Evolutionary conservation across 306 rosid species (phyloP).

Genomic region (Purshia tridentata): DNA sequence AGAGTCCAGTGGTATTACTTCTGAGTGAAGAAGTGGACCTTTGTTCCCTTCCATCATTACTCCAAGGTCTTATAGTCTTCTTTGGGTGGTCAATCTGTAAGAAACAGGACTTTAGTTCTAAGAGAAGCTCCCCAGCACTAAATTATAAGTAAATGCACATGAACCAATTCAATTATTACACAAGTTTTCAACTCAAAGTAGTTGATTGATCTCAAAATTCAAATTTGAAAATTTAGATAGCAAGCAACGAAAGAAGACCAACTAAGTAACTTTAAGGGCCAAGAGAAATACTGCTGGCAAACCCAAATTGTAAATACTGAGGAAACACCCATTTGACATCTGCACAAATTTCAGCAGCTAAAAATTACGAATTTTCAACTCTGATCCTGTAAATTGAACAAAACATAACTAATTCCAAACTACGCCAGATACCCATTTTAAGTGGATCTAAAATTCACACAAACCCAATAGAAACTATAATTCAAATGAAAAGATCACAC

Average conservation of each 20-base stretch:
- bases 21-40: constrained; percentile 32
- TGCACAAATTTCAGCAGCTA: not conserved
- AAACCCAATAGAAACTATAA: not conserved
- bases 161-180: constrained; percentile 9
- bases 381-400: not conserved
- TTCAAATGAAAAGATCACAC: not conserved
- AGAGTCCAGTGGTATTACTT: constrained; percentile 44
- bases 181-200: not conserved
- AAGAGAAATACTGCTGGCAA: not conserved
- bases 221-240: not conserved
- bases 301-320: constrained; percentile 6
- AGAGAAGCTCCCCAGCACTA: constrained; percentile 10
- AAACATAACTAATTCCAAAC: constrained; percentile 13
- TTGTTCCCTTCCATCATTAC: constrained; percentile 35
- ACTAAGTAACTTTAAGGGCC: not conserved
- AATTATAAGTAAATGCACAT: not conserved
- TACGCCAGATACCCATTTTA: constrained; percentile 19
- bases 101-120: constrained; percentile 24
- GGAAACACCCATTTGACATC: constrained; percentile 4
- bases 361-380: constrained; percentile 10
- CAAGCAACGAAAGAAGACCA: not conserved
- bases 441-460: constrained; percentile 24
- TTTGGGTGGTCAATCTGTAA: constrained; percentile 43
- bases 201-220: constrained; percentile 1
- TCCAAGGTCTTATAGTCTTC: constrained; percentile 39